Evolutionary conservation across 208 protist species (phyloP), one percentile per base, ranked within the genome.

Genomic region (Leishmania braziliensis): DNA sequence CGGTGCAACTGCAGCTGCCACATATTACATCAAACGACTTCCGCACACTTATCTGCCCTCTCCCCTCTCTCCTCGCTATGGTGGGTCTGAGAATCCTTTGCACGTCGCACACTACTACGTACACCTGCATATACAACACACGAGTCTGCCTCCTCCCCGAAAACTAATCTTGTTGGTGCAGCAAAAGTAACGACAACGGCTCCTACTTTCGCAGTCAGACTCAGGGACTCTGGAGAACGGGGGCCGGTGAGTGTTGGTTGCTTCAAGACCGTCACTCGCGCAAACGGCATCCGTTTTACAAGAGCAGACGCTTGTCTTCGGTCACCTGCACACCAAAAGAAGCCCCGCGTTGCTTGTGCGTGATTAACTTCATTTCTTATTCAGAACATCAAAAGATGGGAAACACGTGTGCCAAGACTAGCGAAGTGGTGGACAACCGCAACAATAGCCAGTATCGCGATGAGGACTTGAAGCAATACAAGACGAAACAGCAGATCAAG

Each of bases 341-440:
- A n/a, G 60, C 1, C 12, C 26, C 48, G 69, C 75, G 50, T 69
- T 48, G 70, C 60, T 69, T 75, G 3, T 77, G 16, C 75, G 70
- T 62, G 50, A 74, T 33, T 46, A 60, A 39, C 51, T 12, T 70
- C 39, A 60, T 80, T 36, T 74, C 23, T 77, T 63, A 46, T 54
- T 56, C 29, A 18, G 16, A 26, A 33, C n/a, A 6, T 14, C 29
- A 20, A 29, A 84, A 58, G 33, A 91, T 91, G 88, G 88, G 88
- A 48, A 84, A 88, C 33, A 88, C 81, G 36, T 89, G 88, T 75
- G 73, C 62, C 5, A 91, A 89, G 72, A 81, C 63, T 12, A 60
- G 69, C 56, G 83, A 89, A 60, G 77, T 79, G 29, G 88, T 78
- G 14, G 75, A 83, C 8, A 79, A 81, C 71, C 78, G 73, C 63